Evolutionary conservation across 208 protist species (phyloP).

Genomic region (Wallacemonas sp.): DNA sequence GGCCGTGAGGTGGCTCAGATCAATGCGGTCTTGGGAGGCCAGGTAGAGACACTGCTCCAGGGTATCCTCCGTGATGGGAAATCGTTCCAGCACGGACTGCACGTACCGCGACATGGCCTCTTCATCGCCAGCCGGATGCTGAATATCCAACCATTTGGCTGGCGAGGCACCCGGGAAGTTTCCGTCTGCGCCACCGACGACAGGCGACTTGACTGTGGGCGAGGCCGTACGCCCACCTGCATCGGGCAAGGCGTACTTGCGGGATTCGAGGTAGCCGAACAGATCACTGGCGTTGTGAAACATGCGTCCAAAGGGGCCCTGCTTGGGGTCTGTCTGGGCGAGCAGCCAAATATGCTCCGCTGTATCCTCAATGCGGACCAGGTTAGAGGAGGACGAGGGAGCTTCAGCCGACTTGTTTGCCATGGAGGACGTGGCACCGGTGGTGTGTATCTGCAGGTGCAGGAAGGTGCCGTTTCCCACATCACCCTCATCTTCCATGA

Average conservation of each 20-base stretch:
- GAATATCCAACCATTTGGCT: slow-evolving; percentile 83
- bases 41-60: slow-evolving; percentile 69
- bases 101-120: slow-evolving; percentile 32
- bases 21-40: slow-evolving; percentile 47
- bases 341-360: slow-evolving; percentile 80
- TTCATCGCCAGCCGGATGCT: slow-evolving; percentile 31
- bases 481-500: slow-evolving; percentile 13
- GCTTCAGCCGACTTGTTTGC: not conserved
- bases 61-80: slow-evolving; percentile 62
- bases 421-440: not conserved
- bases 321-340: slow-evolving; percentile 35
- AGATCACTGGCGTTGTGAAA: slow-evolving; percentile 48
- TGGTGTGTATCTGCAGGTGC: slow-evolving; percentile 16
- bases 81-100: slow-evolving; percentile 45
- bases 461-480: slow-evolving; percentile 14
- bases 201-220: not conserved
- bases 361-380: slow-evolving; percentile 59
- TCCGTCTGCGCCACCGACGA: not conserved
- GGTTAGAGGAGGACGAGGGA: slow-evolving; percentile 20
- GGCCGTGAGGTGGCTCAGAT: slow-evolving; percentile 38
- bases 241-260: slow-evolving; percentile 36
- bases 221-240: not conserved
- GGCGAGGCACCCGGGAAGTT: slow-evolving; percentile 3
- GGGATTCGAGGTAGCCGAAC: slow-evolving; percentile 37
- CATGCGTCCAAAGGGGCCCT: slow-evolving; percentile 55